phyloP scores from a whole-genome alignment of 2,329 filamentous ascomycete species.

The Fusarium agapanthi region DNA sequence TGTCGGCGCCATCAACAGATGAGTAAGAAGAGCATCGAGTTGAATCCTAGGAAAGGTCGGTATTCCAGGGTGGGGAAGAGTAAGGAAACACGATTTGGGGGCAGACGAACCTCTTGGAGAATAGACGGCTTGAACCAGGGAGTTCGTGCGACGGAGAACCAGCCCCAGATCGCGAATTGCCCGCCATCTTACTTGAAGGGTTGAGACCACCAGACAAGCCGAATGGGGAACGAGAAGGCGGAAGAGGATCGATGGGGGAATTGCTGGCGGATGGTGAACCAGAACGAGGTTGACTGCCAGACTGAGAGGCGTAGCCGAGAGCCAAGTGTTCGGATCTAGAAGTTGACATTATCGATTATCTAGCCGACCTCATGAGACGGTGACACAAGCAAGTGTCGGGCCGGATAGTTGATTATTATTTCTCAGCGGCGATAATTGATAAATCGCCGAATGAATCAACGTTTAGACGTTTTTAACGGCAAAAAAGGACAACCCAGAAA shows the following conservation, averaged over 20 bases:
- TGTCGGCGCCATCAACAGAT: conserved; percentile 15
- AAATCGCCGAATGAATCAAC: conserved; percentile 27
- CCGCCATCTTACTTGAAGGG: conserved; percentile 66
- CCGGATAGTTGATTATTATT: conserved; percentile 42
- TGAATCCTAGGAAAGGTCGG: conserved; percentile 16
- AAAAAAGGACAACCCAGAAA: conserved; percentile 26
- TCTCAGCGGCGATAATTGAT: conserved; percentile 26
- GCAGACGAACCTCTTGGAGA: conserved; percentile 84
- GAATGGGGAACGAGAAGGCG: conserved; percentile 75
- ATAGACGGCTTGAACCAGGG: conserved; percentile 75
- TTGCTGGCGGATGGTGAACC: conserved; percentile 82
- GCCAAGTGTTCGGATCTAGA: conserved; percentile 87
- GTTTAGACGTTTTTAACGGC: conserved; percentile 27
- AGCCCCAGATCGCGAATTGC: conserved; percentile 78
- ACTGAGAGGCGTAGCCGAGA: conserved; percentile 80
- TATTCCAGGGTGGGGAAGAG: not conserved
- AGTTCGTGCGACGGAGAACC: conserved; percentile 97
- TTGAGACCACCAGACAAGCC: conserved; percentile 72
- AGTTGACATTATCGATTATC: conserved; percentile 94
- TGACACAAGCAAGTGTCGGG: conserved; percentile 39
- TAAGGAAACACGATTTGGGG: conserved; percentile 9
- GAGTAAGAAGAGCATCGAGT: not conserved
- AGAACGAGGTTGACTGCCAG: conserved; percentile 75
- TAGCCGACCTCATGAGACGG: conserved; percentile 59
- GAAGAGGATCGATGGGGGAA: conserved; percentile 79